phyloP scores from a whole-genome alignment of 2,329 filamentous ascomycete genomes.

The Diaporthe citriasiana region DNA sequence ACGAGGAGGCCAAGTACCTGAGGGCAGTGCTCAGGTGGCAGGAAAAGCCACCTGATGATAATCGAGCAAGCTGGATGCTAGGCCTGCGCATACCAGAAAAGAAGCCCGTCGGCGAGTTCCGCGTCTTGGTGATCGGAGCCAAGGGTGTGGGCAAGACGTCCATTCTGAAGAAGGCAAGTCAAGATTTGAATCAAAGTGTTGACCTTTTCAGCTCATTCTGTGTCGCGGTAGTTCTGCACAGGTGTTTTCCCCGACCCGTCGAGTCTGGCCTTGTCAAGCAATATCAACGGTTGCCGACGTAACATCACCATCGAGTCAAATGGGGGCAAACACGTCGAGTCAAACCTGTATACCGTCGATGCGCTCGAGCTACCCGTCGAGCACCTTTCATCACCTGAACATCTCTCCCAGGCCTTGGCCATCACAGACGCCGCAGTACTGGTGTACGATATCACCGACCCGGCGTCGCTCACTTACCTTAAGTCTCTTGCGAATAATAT shows the following conservation, averaged over 20 bases:
- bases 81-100: constrained; percentile 33
- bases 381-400: constrained; percentile 50
- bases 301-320: constrained; percentile 51
- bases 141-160: constrained; percentile 59
- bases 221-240: constrained; percentile 51
- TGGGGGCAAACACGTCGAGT: constrained; percentile 46
- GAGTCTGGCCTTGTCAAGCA: constrained; percentile 46
- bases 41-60: constrained; percentile 49
- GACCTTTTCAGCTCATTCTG: constrained; percentile 4
- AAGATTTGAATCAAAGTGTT: background rate
- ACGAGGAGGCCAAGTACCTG: constrained; percentile 58
- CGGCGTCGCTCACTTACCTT: constrained; percentile 46
- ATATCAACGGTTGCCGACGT: constrained; percentile 50
- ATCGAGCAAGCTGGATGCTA: constrained; percentile 35
- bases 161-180: constrained; percentile 54
- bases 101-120: constrained; percentile 53
- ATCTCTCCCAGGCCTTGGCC: constrained; percentile 54
- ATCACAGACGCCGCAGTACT: constrained; percentile 58
- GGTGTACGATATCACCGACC: constrained; percentile 52
- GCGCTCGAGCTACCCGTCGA: constrained; percentile 54
- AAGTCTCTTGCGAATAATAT: constrained; percentile 36
- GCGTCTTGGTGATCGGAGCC: constrained; percentile 56
- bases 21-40: constrained; percentile 57
- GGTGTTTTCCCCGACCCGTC: constrained; percentile 47
- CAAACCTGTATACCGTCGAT: constrained; percentile 52